Base-by-base conservation (phyloP, 768 basidiomycete genomes). In the Lentinula edodes region DNA sequence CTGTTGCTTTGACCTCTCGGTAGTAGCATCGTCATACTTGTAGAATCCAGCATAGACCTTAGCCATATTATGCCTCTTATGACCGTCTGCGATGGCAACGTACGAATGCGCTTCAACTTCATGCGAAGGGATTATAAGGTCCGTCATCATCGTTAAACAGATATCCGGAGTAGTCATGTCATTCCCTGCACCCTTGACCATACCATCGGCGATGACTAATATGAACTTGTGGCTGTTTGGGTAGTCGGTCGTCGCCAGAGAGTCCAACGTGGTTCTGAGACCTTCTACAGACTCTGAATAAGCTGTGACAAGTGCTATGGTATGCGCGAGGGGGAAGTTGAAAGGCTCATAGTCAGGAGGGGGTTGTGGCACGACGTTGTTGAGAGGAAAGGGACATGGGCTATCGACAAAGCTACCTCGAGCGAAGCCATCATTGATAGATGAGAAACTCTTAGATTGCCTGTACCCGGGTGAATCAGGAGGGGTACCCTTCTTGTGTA, bases 41-140 rank as follows among this genome's bases (percentile, higher is more conserved):
- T 99, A 98, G 79, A 93, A 99, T 10, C 97, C 97, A 41, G 97
- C 95, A 69, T 90, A 98, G 43, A 98, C 95, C 76, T 95, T 95
- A 43, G 95, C 96, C 95, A 96, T 97, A 73, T 99, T 99, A 80
- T 98, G 97, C 39, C 94, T 84, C 76, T 97, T 98, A 81, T 98
- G 95, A n/a, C 97, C 97, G 70, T 99, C 96, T 15, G 97, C 97
- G 67, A 99, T 98, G 62, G 97, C 95, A 58, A 98, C 95, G 69
- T 98, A 99, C 32, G 94, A 96, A 66, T 96, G 92, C 3, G 94
- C 78, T 72, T 97, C 92, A 39, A 98, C 93, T 56, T 98, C 93
- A 20, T 87, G 78, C 0, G 87, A 83, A 0, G 86, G 75, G 28
- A 93, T 82, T 64, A 97, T 76, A 59, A 97, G 85, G 45, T 98